These are phyloP conservation scores for Pyrenophora tritici-repentis DNA, from an alignment of 2,329 filamentous ascomycete species.

Conservation along the genomic window DNA sequence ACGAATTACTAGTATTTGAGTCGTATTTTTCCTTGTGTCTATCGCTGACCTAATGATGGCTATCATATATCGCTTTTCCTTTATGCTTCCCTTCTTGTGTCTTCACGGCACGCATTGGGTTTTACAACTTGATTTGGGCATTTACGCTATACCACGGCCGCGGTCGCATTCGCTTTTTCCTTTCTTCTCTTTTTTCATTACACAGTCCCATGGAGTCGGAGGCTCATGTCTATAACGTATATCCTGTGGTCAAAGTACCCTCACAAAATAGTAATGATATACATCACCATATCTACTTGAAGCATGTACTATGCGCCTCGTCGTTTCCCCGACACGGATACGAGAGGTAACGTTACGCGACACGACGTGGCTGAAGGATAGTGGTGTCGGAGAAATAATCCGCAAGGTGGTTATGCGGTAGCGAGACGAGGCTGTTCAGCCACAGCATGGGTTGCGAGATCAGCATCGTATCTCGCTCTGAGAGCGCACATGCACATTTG, in stretches of 20 bases:
- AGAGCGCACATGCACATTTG: not conserved
- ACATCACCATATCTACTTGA: not conserved
- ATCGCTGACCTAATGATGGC: slow-evolving; percentile 20
- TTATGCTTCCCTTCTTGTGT: slow-evolving; percentile 2
- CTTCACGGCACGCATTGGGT: slow-evolving; percentile 3
- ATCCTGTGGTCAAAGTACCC: slow-evolving; percentile 5
- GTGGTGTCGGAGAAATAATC: slow-evolving; percentile 5
- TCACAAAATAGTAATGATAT: slow-evolving; percentile 10
- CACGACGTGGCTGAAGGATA: slow-evolving; percentile 7
- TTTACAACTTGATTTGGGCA: slow-evolving; percentile 14
- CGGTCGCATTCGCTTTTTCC: slow-evolving; percentile 6
- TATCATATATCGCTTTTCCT: slow-evolving; percentile 13
- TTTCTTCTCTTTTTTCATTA: not conserved
- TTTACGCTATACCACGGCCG: slow-evolving; percentile 24
- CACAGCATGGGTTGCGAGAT: not conserved
- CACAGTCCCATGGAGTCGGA: slow-evolving; percentile 3
- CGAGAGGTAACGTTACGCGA: not conserved
- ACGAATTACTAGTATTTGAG: slow-evolving; percentile 43
- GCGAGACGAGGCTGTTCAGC: not conserved
- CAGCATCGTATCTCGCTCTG: not conserved
- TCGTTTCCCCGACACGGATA: not conserved
- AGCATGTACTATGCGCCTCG: not conserved
- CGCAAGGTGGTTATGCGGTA: not conserved
- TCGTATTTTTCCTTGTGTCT: slow-evolving; percentile 13
- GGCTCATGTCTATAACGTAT: slow-evolving; percentile 11